These are phyloP conservation scores for Blepharisma stoltei DNA, from an alignment of 73 alveolate species.

Conservation along the genomic window DNA sequence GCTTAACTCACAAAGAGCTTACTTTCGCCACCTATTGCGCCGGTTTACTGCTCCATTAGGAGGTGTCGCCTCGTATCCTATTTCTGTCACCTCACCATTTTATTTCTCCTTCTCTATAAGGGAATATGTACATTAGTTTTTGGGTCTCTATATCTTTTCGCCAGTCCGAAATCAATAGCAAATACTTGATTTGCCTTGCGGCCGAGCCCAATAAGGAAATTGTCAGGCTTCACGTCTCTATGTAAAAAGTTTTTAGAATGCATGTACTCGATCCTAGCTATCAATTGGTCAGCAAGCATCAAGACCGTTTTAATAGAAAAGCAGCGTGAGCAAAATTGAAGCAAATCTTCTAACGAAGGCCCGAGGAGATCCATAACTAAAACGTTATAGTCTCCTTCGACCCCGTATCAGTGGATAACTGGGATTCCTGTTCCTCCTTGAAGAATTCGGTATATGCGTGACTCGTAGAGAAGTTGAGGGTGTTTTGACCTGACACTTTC, in stretches of 20 bases:
- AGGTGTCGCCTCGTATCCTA: too few species aligned
- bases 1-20: too few species aligned
- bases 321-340: conserved; percentile 63
- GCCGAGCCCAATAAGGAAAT: conserved; percentile 66
- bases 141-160: conserved; percentile 75
- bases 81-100: conserved; percentile 35
- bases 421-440: conserved; percentile 75
- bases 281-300: conserved; percentile 82
- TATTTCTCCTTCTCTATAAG: neutral
- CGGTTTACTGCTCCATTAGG: too few species aligned
- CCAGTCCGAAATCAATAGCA: conserved; percentile 91
- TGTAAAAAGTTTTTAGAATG: conserved; percentile 89
- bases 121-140: conserved; percentile 50
- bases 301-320: conserved; percentile 75
- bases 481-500: conserved; percentile 54
- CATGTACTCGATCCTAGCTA: conserved; percentile 77
- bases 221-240: conserved; percentile 91
- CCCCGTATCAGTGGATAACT: conserved; percentile 56
- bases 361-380: conserved; percentile 87
- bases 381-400: conserved; percentile 73
- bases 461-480: conserved; percentile 45
- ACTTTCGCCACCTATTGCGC: too few species aligned
- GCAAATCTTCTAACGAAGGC: conserved; percentile 79
- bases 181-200: conserved; percentile 63
- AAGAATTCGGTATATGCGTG: conserved; percentile 45